phyloP scores from a whole-genome alignment of 1,139 yeast genomes.

The Meyerozyma athensensis region DNA sequence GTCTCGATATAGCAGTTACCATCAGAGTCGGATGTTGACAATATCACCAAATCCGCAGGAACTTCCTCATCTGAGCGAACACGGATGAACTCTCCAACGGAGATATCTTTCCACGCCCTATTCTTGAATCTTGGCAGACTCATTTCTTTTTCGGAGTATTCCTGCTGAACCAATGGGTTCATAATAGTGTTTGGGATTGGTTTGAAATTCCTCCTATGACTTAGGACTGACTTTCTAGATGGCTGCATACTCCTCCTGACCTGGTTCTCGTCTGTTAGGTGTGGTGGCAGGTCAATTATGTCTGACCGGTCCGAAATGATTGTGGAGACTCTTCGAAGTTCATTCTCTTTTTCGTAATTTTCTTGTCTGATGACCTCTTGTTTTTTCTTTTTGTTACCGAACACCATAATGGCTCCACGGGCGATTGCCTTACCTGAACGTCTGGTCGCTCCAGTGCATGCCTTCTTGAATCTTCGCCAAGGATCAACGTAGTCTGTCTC shows the following conservation, averaged over 20 bases:
- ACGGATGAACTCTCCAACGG: slow-evolving; percentile 51
- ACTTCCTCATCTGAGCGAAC: slow-evolving; percentile 53
- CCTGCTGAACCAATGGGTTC: slow-evolving; percentile 26
- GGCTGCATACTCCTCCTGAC: too few species aligned
- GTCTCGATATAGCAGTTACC: slow-evolving; percentile 55
- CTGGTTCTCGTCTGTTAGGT: neutral
- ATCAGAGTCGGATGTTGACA: slow-evolving; percentile 50
- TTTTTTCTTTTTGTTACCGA: slow-evolving; percentile 27
- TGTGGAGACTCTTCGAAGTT: slow-evolving; percentile 37
- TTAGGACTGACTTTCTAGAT: neutral
- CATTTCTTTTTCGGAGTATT: slow-evolving; percentile 13
- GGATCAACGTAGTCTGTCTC: slow-evolving; percentile 45
- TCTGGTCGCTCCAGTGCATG: slow-evolving; percentile 24
- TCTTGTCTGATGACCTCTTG: slow-evolving; percentile 24
- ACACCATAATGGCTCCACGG: slow-evolving; percentile 20
- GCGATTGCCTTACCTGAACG: slow-evolving; percentile 18
- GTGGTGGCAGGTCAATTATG: slow-evolving; percentile 8
- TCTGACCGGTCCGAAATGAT: slow-evolving; percentile 32
- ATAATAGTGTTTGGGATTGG: slow-evolving; percentile 26
- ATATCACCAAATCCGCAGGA: slow-evolving; percentile 51
- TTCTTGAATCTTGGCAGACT: slow-evolving; percentile 13
- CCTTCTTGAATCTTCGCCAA: slow-evolving; percentile 61
- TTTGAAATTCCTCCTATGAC: slow-evolving; percentile 3
- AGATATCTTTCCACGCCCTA: slow-evolving; percentile 45
- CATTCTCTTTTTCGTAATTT: slow-evolving; percentile 23